These are phyloP conservation scores for Kockiozyma suomiensis DNA, from an alignment of 805 yeast species.

Conservation along the genomic window DNA sequence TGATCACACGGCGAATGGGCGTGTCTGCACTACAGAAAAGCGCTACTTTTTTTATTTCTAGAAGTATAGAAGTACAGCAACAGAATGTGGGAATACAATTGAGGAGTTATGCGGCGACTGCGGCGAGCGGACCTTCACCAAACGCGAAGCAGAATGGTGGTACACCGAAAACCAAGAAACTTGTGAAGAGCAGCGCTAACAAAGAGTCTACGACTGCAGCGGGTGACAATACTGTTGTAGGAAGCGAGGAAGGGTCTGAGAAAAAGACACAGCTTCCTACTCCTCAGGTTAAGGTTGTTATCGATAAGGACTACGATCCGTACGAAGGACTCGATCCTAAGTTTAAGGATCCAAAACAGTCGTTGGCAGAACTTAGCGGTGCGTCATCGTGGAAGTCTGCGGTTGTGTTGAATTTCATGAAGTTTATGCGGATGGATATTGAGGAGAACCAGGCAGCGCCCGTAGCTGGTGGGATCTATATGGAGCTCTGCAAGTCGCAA, in stretches of 20 bases:
- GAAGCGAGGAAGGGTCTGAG: neutral
- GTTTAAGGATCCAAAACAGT: constrained; percentile 5
- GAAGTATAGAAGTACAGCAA: neutral
- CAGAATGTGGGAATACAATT: neutral
- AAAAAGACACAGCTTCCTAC: constrained; percentile 21
- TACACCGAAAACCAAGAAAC: too few relatives aligned
- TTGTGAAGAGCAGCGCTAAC: too few relatives aligned
- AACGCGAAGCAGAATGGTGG: neutral
- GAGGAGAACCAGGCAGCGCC: constrained; percentile 92
- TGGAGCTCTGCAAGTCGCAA: constrained; percentile 83
- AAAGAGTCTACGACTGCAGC: neutral
- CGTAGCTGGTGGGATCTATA: constrained; percentile 85
- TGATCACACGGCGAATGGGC: too few relatives aligned
- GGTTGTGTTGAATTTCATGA: constrained; percentile 34
- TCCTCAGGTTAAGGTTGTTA: constrained; percentile 5
- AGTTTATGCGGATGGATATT: constrained; percentile 75
- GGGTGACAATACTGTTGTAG: neutral
- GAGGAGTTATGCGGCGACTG: neutral
- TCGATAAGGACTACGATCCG: constrained; percentile 24
- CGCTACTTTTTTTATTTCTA: too few relatives aligned
- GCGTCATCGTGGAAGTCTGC: constrained; percentile 22
- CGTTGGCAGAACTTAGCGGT: constrained; percentile 27
- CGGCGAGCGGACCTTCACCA: neutral
- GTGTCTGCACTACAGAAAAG: too few relatives aligned
- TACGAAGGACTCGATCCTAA: constrained; percentile 7